Evolutionary conservation across 2,329 filamentous ascomycete species (phyloP), one percentile per base, ranked within the genome.

Genomic region (Penicillium corylophilum): DNA sequence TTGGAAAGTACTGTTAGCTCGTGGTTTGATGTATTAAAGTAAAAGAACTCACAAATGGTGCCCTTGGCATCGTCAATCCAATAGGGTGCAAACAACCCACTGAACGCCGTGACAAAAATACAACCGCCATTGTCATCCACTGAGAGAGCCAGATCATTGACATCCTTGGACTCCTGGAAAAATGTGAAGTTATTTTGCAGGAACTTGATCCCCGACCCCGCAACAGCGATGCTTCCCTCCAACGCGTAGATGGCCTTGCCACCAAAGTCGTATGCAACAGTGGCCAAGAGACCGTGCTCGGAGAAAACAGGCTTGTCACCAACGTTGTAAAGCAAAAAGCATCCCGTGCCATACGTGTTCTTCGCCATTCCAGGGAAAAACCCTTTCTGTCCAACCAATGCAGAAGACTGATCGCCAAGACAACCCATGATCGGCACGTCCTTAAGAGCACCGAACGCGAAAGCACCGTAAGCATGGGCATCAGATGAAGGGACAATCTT

Each of bases 21-120:
- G 24, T 15, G 29, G 5, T 41, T 4, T 22, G 39, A 15, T n/a
- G n/a, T 41, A n/a, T 13, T 26, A 15, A 15, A 8, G n/a, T 7
- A 20, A 13, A 9, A 16, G 42, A 7, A 76, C 81, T 74, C 76
- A 85, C 82, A 92, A 50, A 94, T 84, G 5, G 91, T 95, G 53
- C 91, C 91, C 70, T 91, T 88, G 18, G 90, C 90, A 73, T 95
- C 89, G 67, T 95, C 90, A 55, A 95, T 93, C 91, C 91, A 96
- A 72, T 96, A 95, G 0, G 91, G 91, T 1, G 91, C 91, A 68
- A 95, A 95, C 2, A 96, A 80, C 48, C 91, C 91, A 70, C 87
- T 91, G 69, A 96, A 96, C 1, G 91, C 91, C 2, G 91, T 95
- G 54, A 96, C 91, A 64, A 96, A 86, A 16, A 92, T 83, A 48